Evolutionary conservation across 164 flowering plant genomes (phyloP), one percentile per base, ranked within the genome.

Genomic region (Stephania japonica): DNA sequence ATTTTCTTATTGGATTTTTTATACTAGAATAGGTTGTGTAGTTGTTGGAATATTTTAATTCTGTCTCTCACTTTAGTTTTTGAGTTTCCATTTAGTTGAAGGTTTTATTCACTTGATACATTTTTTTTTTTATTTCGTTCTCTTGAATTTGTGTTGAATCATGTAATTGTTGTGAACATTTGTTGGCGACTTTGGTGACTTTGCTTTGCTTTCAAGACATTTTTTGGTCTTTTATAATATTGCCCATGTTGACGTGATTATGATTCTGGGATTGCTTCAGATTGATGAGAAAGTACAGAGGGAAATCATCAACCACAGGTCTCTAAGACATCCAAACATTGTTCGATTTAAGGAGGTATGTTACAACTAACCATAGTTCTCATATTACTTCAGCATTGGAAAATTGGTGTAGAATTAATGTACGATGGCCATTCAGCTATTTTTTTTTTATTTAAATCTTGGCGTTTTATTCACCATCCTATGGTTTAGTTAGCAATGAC

Each of bases 291-390:
- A 47, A 25, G 42, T 53, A 27, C 72, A 47, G 21, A 14, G 56
- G 25, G 72, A 43, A 65, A 65, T 65, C 67, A 65, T 65, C 18
- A 65, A 65, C 67, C 67, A 65, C 41, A 26, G 41, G 67, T 65
- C 38, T 12, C 13, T 65, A 42, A 25, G 67, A 27, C 67, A 65
- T 27, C 67, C 67, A 12, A 65, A 65, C 18, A 65, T 65, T 16
- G 42, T 65, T 65, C 67, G 67, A 19, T 65, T 65, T 42, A 65
- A 65, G 67, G 67, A 65, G 67, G 67, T 65, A 65, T 24, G 67
- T 6, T 26, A 26, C 10, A 16, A 32, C 23, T 25, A 5, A 7
- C 27, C 24, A 23, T 62, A 9, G 9, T n/a, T 14, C 18, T 59
- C 24, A 32, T 2, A 19, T 23, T 61, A 61, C 23, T 61, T 53